Percentiles rank a stretch among this genome's conserved stretches.
Evolutionary conservation across 2,329 filamentous ascomycete genomes (phyloP).

Genomic region (Fusarium sp.): DNA sequence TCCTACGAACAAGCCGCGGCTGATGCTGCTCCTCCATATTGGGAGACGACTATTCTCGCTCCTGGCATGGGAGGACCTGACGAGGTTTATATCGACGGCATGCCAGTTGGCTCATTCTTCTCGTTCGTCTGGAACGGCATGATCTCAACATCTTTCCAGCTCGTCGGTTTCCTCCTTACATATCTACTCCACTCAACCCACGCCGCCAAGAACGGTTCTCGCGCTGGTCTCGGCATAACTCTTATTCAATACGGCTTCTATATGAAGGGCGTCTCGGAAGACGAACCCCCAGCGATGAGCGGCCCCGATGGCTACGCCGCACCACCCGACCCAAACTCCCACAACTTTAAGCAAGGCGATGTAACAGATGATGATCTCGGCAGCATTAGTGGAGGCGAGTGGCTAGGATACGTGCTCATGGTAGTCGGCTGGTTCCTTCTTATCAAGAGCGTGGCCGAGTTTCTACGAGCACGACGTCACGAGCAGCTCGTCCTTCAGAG

Average conservation of each 20-base stretch:
- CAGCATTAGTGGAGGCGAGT: constrained; percentile 80
- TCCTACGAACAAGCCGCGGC: constrained; percentile 98
- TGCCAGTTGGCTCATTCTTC: constrained; percentile 90
- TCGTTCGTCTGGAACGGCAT: constrained; percentile 93
- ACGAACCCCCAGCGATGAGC: constrained; percentile 59
- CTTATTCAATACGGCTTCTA: constrained; percentile 97
- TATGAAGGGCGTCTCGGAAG: constrained; percentile 76
- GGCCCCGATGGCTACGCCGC: constrained; percentile 71
- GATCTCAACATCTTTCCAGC: constrained; percentile 97
- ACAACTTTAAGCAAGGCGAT: constrained; percentile 83
- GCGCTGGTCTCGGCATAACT: constrained; percentile 92
- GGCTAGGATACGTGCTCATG: constrained; percentile 94
- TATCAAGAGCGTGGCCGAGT: constrained; percentile 93
- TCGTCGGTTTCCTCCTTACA: constrained; percentile 96
- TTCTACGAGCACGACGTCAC: constrained; percentile 86
- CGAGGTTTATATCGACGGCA: constrained; percentile 96
- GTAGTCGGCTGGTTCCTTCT: constrained; percentile 98
- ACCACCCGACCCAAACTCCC: constrained; percentile 88
- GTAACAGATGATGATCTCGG: constrained; percentile 65
- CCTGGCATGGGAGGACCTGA: constrained; percentile 90
- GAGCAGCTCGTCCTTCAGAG: constrained; percentile 94
- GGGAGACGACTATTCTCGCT: constrained; percentile 98
- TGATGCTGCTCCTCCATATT: constrained; percentile 95
- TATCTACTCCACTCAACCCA: constrained; percentile 98
- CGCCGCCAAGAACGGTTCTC: constrained; percentile 96